Conservation (phyloP, 768 basidiomycete species). For the Leccinellum albellum region DNA sequence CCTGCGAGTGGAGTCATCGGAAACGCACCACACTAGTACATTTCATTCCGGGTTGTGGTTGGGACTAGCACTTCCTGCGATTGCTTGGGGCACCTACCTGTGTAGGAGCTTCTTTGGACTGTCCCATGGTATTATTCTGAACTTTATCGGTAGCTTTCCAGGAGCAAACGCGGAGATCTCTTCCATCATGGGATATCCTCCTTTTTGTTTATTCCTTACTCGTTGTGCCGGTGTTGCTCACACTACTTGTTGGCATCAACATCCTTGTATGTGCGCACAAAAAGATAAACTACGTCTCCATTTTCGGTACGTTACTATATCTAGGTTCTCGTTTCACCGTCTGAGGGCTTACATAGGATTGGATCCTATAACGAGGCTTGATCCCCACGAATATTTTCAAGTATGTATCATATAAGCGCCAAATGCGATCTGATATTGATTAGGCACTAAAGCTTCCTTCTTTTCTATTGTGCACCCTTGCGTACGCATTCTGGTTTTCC, state of each 20-base stretch:
- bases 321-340: neutral
- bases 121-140: neutral
- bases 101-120: constrained; percentile 16
- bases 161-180: constrained; percentile 41
- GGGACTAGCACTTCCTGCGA: constrained; percentile 68
- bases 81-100: constrained; percentile 64
- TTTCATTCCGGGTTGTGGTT: constrained; percentile 72
- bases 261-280: constrained; percentile 69
- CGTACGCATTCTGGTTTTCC: constrained; percentile 81
- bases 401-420: constrained; percentile 30
- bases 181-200: constrained; percentile 70
- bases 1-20: constrained; percentile 54
- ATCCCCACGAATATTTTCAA: constrained; percentile 76
- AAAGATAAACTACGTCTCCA: constrained; percentile 88
- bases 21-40: constrained; percentile 68
- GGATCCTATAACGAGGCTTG: constrained; percentile 65
- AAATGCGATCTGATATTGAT: neutral
- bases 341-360: constrained; percentile 45
- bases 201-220: constrained; percentile 76
- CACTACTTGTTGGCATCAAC: constrained; percentile 76
- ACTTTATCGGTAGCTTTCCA: constrained; percentile 46
- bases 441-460: constrained; percentile 58
- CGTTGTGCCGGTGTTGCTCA: constrained; percentile 70
- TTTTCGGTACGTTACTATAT: constrained; percentile 59
- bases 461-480: constrained; percentile 65